Conservation (phyloP, 2,329 filamentous ascomycete species). For the Lasiodiplodia hormozganensis region DNA sequence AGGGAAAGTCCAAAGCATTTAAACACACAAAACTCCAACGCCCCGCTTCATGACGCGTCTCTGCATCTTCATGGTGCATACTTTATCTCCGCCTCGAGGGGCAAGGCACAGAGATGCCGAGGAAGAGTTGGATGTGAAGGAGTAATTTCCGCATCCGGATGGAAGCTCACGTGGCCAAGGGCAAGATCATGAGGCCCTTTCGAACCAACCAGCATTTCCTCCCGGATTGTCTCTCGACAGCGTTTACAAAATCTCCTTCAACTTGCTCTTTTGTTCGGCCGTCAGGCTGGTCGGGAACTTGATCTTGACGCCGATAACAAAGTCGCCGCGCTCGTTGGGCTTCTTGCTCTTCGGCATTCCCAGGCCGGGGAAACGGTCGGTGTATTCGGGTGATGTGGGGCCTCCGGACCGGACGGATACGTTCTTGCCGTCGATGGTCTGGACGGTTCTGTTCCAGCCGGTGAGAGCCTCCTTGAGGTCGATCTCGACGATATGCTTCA, state of each 20-base stretch:
- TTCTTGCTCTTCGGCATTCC: conserved; percentile 97
- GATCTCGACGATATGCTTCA: conserved; percentile 79
- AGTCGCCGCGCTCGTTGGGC: conserved; percentile 81
- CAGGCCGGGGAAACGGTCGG: conserved; percentile 80
- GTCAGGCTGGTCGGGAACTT: conserved; percentile 86
- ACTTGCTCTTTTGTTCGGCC: conserved; percentile 75
- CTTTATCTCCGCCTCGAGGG: background rate
- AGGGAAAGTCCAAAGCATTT: background rate
- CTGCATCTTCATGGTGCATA: conserved; percentile 6
- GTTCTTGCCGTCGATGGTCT: conserved; percentile 91
- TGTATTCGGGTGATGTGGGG: conserved; percentile 83
- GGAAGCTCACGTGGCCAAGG: background rate
- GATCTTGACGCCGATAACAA: conserved; percentile 89
- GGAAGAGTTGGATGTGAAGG: background rate
- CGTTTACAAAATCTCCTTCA: conserved; percentile 76
- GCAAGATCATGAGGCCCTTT: conserved; percentile 14
- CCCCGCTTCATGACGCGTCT: conserved; percentile 17
- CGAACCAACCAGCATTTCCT: background rate
- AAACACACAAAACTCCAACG: conserved; percentile 10
- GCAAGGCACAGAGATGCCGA: background rate
- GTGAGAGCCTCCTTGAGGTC: conserved; percentile 93
- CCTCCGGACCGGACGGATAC: conserved; percentile 80
- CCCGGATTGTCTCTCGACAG: background rate
- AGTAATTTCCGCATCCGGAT: background rate
- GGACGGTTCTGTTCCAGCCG: conserved; percentile 90